Evolutionary conservation across 257 asterid species (phyloP), one percentile per base, ranked within the genome.

Genomic region (Coffea canephora): DNA sequence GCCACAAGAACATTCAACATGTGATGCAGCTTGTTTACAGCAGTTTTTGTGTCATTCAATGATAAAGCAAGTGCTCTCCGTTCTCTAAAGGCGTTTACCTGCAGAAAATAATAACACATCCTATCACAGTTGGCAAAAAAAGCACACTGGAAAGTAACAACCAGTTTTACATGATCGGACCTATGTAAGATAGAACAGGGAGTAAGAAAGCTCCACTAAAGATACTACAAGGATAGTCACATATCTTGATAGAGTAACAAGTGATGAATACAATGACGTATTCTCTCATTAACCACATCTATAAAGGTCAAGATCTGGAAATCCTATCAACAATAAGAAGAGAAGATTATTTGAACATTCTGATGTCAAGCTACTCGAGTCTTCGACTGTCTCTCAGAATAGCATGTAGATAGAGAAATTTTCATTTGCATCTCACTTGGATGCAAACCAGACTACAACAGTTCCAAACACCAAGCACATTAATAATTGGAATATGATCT

Each of bases 11-110:
- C 90, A 67, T 94, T 89, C 85, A 92, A 82, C 94, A 96, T 91
- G 12, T 91, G 94, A 85, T 94, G 98, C n/a, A 94, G 89, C 78
- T 89, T 92, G 92, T 92, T 89, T 10, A 96, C 97, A 0, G 97
- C 98, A 5, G 98, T 96, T 88, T 94, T 96, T 2, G 99, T 96
- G 91, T 96, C 99, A 61, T 96, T 89, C n/a, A 96, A 82, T 46
- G 99, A 91, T 82, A 94, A 82, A 21, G 98, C 98, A 66, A 96
- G 96, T 67, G 97, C 99, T 78, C 96, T 87, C 43, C 98, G 85
- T 65, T 94, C 99, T 83, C 98, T 86, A 83, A 94, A 96, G 45
- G 88, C 98, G 82, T 89, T 90, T 10, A 96, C 97, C 99, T 96
- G 88, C 6, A n/a, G 71, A 16, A 71, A 49, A 39, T 71, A 76